Base-by-base conservation (phyloP, 2,329 filamentous ascomycete genomes). In the Amauroascus verrucosus region DNA sequence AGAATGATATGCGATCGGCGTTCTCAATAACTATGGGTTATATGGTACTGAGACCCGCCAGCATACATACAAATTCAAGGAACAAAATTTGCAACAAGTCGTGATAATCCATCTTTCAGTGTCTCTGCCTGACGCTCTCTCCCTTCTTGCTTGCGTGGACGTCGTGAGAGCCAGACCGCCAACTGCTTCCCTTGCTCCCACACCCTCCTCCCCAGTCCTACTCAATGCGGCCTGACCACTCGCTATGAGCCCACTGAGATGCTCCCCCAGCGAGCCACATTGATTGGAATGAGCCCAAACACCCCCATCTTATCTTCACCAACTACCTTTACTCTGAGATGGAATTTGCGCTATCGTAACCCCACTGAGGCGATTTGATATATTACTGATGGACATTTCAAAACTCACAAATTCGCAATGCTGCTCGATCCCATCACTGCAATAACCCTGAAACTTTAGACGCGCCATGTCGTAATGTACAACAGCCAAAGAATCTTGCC, bases 391-490 rank as follows among this genome's bases (percentile, higher is more conserved):
- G n/a, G n/a, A n/a, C n/a, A n/a, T n/a, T n/a, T n/a, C n/a, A n/a
- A n/a, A n/a, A n/a, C n/a, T n/a, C n/a, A n/a, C n/a, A n/a, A n/a
- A n/a, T n/a, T n/a, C n/a, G n/a, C n/a, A n/a, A n/a, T n/a, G n/a
- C n/a, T 48, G 46, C 32, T 22, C 46, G 28, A n/a, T 48, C 38
- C 38, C 33, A 48, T n/a, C 3, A 47, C 16, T 33, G 44, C 16
- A 9, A 47, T 22, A 48, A 48, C 26, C 24, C 35, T 41, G 20
- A 41, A 50, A 50, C 47, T 41, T 13, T 30, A 50, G 33, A 50
- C 18, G 35, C 35, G 47, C 49, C 37, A 51, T 51, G 49, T 33
- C 18, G 20, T 51, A 51, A 51, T 51, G 37, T 51, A 51, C 49
- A 51, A 51, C 33, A 9, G 9, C 6, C 3, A n/a, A 32, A 32